Percentiles rank a stretch among this genome's conserved stretches.
Conservation (phyloP, 345 rosid genomes). For the Eucalyptus curtisii region DNA sequence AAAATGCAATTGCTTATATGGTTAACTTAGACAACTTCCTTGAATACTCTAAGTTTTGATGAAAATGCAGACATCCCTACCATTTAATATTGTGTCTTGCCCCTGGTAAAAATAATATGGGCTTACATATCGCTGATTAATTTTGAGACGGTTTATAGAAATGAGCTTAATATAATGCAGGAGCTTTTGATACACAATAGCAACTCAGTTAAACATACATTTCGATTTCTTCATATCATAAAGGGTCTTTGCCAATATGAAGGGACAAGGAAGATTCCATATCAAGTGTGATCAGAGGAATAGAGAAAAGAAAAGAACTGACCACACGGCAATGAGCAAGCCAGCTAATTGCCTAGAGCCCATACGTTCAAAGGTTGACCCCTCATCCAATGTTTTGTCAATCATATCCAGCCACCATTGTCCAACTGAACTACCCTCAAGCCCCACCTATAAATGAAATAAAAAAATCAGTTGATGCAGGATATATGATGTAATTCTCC, state of each 20-base stretch:
- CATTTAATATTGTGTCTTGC: not conserved
- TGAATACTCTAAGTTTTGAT: not conserved
- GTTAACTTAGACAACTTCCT: not conserved
- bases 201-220: not conserved
- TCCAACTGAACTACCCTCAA: conserved; percentile 90
- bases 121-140: not conserved
- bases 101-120: not conserved
- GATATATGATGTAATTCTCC: not conserved
- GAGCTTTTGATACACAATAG: not conserved
- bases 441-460: conserved; percentile 73
- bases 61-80: not conserved
- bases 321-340: conserved; percentile 88
- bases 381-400: conserved; percentile 77
- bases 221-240: not conserved
- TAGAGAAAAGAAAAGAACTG: not conserved
- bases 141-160: not conserved
- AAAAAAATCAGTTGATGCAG: not conserved
- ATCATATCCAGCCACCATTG: conserved; percentile 95
- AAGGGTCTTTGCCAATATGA: not conserved
- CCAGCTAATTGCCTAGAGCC: conserved; percentile 96
- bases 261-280: not conserved
- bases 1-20: not conserved
- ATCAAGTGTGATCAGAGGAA: not conserved
- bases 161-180: not conserved
- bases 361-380: conserved; percentile 74